Conservation (phyloP, 2,329 filamentous ascomycete species). For the Allantophomopsis cytisporea region DNA sequence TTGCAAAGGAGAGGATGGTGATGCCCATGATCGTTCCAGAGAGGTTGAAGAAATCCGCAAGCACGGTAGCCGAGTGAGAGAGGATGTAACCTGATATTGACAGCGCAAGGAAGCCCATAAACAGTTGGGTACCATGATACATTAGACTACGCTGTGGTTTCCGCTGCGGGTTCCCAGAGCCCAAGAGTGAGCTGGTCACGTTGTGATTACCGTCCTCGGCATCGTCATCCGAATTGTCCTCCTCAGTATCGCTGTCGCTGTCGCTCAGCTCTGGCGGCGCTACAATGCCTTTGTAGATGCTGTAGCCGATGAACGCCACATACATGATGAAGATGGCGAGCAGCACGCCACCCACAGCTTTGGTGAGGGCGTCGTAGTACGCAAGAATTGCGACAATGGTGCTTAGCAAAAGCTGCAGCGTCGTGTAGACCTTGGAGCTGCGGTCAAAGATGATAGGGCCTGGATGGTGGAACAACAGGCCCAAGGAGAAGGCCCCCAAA, state of each 20-base stretch:
- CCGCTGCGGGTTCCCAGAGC: neutral
- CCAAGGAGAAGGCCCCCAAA: slow-evolving; percentile 38
- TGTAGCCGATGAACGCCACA: slow-evolving; percentile 25
- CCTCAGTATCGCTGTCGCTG: slow-evolving; percentile 25
- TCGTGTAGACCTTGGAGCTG: slow-evolving; percentile 32
- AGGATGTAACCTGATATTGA: slow-evolving; percentile 33
- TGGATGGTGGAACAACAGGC: slow-evolving; percentile 26
- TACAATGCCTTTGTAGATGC: slow-evolving; percentile 28
- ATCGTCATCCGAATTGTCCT: slow-evolving; percentile 19
- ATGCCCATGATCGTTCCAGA: slow-evolving; percentile 32
- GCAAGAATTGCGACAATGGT: slow-evolving; percentile 21
- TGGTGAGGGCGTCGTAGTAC: slow-evolving; percentile 18
- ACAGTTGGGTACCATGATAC: slow-evolving; percentile 26
- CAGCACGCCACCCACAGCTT: slow-evolving; percentile 22
- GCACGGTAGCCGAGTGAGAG: slow-evolving; percentile 25
- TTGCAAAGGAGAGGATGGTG: slow-evolving; percentile 33
- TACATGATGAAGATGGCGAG: slow-evolving; percentile 29
- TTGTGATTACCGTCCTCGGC: slow-evolving; percentile 3
- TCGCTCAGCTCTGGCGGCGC: slow-evolving; percentile 27
- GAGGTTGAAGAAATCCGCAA: slow-evolving; percentile 25
- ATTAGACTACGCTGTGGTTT: neutral
- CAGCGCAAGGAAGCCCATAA: slow-evolving; percentile 27
- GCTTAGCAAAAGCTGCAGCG: slow-evolving; percentile 26
- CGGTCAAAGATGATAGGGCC: slow-evolving; percentile 25
- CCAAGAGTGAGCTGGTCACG: neutral